Base-by-base conservation (phyloP, 495 filamentous ascomycete genomes). In the Darksidea phi region DNA sequence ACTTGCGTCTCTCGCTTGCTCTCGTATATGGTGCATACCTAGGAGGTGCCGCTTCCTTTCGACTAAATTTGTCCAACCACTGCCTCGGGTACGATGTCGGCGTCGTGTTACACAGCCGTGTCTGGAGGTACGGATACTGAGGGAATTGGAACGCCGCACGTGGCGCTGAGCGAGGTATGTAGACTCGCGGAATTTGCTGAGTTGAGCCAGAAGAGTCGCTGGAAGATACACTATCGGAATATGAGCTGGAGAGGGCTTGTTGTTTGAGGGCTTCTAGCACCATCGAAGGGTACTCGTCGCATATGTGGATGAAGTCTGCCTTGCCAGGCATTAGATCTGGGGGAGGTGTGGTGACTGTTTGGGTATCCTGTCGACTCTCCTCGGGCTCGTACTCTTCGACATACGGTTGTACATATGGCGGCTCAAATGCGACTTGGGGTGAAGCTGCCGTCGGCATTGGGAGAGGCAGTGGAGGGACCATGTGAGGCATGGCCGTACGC, bases 1-100 rank as follows among this genome's bases (percentile, higher is more conserved):
- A 59, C 37, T 42, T 57, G 15, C 23, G 54, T 48, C 36, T 52
- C 26, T 17, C 49, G 17, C 37, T 51, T 17, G 26, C 18, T 38
- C 38, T 52, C 26, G 15, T 37, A 45, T 63, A 50, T 24, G 60
- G 53, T 47, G 53, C 60, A 63, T 63, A 63, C 54, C 60, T 53
- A 13, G 18, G 8, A 21, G 21, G 21, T 1, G 11, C 46, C 21
- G 10, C 17, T 10, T 15, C 32, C 25, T 20, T 24, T 6, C 43
- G 25, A 25, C 23, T 41, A 28, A 12, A 8, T 41, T 49, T 50
- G 24, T 32, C 28, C 15, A 23, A n/a, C 51, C 51, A 54, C 21
- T 25, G 32, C 12, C 34, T 41, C n/a, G 51, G n/a, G 12, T 18
- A 17, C 28, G 17, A 18, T 17, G 24, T 18, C 28, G 24, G 24